Evolutionary conservation across 2,329 filamentous ascomycete genomes (phyloP).

Genomic region (Scleromitrula shiraiana): DNA sequence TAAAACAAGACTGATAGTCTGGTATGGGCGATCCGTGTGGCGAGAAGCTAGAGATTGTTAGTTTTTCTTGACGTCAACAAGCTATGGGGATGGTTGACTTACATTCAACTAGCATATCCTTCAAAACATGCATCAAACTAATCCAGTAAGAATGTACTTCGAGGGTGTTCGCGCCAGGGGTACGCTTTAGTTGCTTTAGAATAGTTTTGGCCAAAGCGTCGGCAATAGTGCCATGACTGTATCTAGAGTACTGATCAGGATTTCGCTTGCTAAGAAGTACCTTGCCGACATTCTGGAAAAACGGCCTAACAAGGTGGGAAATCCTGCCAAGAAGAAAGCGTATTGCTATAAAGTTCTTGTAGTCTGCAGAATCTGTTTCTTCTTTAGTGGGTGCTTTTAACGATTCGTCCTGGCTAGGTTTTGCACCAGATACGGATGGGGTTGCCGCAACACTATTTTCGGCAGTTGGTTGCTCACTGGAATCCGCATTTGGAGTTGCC

Average conservation of each 20-base stretch:
- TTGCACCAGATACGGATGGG: not conserved
- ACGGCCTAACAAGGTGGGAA: conserved; percentile 70
- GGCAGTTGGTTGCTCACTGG: not conserved
- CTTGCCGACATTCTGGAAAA: conserved; percentile 81
- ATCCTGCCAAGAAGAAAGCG: conserved; percentile 71
- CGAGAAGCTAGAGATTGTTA: conserved; percentile 12
- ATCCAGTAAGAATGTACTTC: conserved; percentile 76
- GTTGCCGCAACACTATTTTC: conserved; percentile 3
- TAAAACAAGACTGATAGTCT: conserved; percentile 67
- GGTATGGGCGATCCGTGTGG: conserved; percentile 32
- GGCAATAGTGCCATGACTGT: conserved; percentile 46
- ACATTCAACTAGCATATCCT: conserved; percentile 71
- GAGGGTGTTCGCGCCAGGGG: conserved; percentile 37
- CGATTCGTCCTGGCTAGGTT: not conserved
- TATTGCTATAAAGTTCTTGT: conserved; percentile 72
- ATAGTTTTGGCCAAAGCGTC: conserved; percentile 64
- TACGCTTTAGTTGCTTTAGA: conserved; percentile 56
- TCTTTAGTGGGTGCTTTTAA: conserved; percentile 35
- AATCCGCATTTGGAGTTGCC: not conserved
- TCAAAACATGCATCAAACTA: conserved; percentile 68
- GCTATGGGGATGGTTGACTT: conserved; percentile 3
- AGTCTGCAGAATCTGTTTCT: conserved; percentile 37
- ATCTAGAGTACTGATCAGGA: conserved; percentile 52
- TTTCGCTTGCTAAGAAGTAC: conserved; percentile 68
- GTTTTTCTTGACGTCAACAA: conserved; percentile 6